phyloP scores from a whole-genome alignment of 208 protist species.

The Trypanosoma platydactyli region DNA sequence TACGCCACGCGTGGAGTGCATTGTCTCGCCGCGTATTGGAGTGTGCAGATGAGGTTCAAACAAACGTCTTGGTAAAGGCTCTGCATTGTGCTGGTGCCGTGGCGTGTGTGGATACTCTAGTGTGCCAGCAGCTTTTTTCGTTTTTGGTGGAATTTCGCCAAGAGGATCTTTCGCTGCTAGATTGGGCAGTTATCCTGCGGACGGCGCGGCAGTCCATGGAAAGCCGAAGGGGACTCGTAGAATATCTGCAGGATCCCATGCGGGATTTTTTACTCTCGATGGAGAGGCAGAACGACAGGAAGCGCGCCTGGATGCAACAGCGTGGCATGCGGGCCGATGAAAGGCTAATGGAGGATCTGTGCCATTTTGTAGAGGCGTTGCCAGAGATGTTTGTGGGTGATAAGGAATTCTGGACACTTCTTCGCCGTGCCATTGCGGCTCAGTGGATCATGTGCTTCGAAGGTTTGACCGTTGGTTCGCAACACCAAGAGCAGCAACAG shows the following conservation, averaged over 20 bases:
- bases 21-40: constrained; percentile 27
- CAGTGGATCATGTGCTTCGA: constrained; percentile 28
- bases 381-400: constrained; percentile 45
- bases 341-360: constrained; percentile 23
- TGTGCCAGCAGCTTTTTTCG: constrained; percentile 61
- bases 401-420: constrained; percentile 35
- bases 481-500: background rate
- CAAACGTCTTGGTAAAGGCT: constrained; percentile 37
- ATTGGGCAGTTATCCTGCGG: constrained; percentile 47
- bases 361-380: constrained; percentile 40
- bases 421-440: constrained; percentile 32
- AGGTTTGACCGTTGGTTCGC: background rate
- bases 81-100: constrained; percentile 50
- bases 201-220: constrained; percentile 40
- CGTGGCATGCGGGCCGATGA: background rate
- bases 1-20: constrained; percentile 36
- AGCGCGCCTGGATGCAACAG: background rate
- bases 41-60: constrained; percentile 16
- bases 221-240: constrained; percentile 18
- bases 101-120: constrained; percentile 53
- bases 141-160: constrained; percentile 35
- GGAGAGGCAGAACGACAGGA: constrained; percentile 2
- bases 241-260: constrained; percentile 31
- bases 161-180: constrained; percentile 21
- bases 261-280: constrained; percentile 10